phyloP scores from a whole-genome alignment of 2,329 filamentous ascomycete species.

The Fusarium luffae region DNA sequence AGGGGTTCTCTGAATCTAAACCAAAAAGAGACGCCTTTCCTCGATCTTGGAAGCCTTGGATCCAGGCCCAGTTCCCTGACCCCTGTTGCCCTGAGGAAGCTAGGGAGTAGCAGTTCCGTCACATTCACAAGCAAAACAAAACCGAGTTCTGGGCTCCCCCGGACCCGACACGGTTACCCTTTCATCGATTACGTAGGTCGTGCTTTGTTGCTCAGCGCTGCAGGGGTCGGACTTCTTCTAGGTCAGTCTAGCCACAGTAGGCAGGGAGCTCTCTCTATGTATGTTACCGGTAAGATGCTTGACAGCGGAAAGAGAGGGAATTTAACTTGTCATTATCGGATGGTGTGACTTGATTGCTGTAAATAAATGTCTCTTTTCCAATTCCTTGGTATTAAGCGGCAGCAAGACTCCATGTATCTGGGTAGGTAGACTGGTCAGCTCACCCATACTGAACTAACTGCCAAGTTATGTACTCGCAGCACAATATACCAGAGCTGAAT shows the following conservation, averaged over 20 bases:
- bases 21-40: conserved; percentile 20
- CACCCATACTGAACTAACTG: background rate
- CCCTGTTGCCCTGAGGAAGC: conserved; percentile 20
- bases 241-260: background rate
- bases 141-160: conserved; percentile 23
- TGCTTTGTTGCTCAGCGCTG: conserved; percentile 34
- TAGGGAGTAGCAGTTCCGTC: conserved; percentile 11
- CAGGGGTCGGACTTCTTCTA: conserved; percentile 32
- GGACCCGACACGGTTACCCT: conserved; percentile 12
- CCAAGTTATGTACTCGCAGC: background rate
- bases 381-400: background rate
- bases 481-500: conserved; percentile 1
- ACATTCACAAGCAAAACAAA: conserved; percentile 33
- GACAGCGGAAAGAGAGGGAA: conserved; percentile 7
- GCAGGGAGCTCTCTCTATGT: background rate
- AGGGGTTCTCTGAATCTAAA: conserved; percentile 29
- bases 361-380: conserved; percentile 2
- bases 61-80: conserved; percentile 7
- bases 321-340: conserved; percentile 7
- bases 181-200: conserved; percentile 41
- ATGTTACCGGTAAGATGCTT: background rate
- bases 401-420: background rate
- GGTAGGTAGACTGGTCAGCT: background rate
- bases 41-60: conserved; percentile 32
- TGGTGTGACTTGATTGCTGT: conserved; percentile 21